Evolutionary conservation across 2,329 filamentous ascomycete genomes (phyloP), one percentile per base, ranked within the genome.

Genomic region (Cytospora piceicola): DNA sequence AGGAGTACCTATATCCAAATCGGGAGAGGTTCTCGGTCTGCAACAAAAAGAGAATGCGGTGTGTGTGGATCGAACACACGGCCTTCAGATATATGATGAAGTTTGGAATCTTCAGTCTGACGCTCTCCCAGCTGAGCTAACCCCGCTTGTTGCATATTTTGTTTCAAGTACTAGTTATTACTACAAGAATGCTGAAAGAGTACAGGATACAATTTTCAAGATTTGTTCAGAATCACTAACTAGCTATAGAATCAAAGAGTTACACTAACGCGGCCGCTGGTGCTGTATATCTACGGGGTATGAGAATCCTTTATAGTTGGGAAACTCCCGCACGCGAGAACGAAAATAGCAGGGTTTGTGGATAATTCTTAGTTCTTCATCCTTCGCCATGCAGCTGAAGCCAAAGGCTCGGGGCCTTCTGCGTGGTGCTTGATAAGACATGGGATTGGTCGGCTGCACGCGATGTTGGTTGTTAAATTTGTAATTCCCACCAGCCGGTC

Each of bases 331-430:
- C 29, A 60, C 52, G 58, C 54, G 65, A 52, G 58, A 58, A 67
- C 61, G 49, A 55, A 65, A 67, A 67, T 67, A 67, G 65, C 62
- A 67, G 36, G 27, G 30, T 39, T 54, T 56, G 46, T 27, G n/a
- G 39, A 11, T n/a, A 22, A 34, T 9, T 36, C 22, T 14, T 57
- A 22, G 51, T 9, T 36, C 22, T 14, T 57, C 39, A 51, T 57
- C 52, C 29, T 56, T 51, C 29, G 53, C 53, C 20, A 54, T 8
- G 15, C 54, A 54, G 36, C 34, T 53, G 61, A 20, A 42, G 15
- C 39, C 39, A 42, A 20, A 15, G 52, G 36, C n/a, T 32, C 36
- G 30, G 53, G 29, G n/a, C 32, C 53, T 36, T 57, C 12, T 56
- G 36, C 24, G 27, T 46, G 22, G 46, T 62, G n/a, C 22, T 46